Evolutionary conservation across 2,329 filamentous ascomycete species (phyloP), one percentile per base, ranked within the genome.

Genomic region (Fusarium algeriense): DNA sequence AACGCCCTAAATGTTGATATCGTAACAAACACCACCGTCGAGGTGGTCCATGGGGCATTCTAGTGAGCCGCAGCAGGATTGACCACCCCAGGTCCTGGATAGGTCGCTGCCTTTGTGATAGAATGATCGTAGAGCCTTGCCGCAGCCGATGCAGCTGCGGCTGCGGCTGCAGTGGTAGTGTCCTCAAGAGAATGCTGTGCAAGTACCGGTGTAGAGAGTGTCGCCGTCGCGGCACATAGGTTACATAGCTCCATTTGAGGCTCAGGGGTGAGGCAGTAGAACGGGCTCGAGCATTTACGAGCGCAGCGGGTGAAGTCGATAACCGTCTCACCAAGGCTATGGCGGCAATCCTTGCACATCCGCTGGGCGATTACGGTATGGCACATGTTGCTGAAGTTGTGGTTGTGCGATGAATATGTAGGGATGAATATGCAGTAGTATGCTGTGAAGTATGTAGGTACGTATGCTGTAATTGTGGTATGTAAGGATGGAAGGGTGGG

Each of bases 311-410:
- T 74, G 59, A 78, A 78, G 68, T 72, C 76, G 67, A 78, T 77
- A 46, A 76, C 76, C 37, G 64, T 75, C 74, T 78, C 76, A 55
- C 76, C 76, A 40, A 77, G 74, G 52, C 68, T 67, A 59, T 67
- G 60, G 34, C 67, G 71, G 67, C 76, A 78, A 65, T 69, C 67
- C 61, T 73, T 69, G 69, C 76, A 78, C 68, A 78, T 69, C 61
- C 75, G 77, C 69, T 78, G 73, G 34, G 77, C 77, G 40, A 77
- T 70, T 61, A 78, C 70, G 41, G 71, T 77, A 74, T 78, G 77
- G 53, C 77, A 78, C 77, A 78, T 78, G 60, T 56, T 73, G 73
- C 64, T 30, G 50, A 30, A 53, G 43, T 45, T 61, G 60, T 61
- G 49, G 64, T 56, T 67, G 63, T 67, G 54, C 64, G 57, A 13